Evolutionary conservation across 352 stramenopile genomes (phyloP), one percentile per base, ranked within the genome.

Genomic region (Phytophthora idaei): DNA sequence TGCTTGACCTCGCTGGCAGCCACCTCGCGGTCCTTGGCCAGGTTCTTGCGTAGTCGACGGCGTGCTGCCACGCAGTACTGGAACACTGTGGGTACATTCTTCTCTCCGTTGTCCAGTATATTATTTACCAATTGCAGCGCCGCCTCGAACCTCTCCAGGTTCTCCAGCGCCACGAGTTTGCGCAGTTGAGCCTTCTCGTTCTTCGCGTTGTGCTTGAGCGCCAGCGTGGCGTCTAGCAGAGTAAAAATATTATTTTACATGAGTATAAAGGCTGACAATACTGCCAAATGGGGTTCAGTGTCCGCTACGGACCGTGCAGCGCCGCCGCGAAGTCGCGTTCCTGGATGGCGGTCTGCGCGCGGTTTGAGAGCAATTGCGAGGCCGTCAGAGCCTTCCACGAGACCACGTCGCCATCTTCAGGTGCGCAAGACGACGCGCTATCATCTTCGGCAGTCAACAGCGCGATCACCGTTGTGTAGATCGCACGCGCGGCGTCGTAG

Each of bases 121-220:
- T 41, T 52, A 10, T 90, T 54, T 15, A 83, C 83, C 34, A 83
- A 48, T 12, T 74, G 57, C 1, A 91, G 66, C 21, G 85, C 85
- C 3, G 69, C 71, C 27, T 92, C 83, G 55, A 94, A 94, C 6
- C 81, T 77, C 69, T 94, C 85, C n/a, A 94, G 66, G 63, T 94
- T 94, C 59, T 94, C 81, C 7, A 90, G 47, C 21, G 83, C 76
- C 21, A 92, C 70, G 6, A 94, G 66, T 17, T 77, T 79, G 14
- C 85, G 85, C 28, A 90, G 62, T 15, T 68, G 55, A 21, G 85
- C 85, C 62, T 94, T 94, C 65, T 90, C 80, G 52, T 91, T 94
- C 9, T 61, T 47, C 0, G 78, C 34, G 49, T 92, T 75, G 52
- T 73, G 63, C 45, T 83, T 76, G 11, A 94, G 70, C 29, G 85